Conservation (phyloP, 441 rosid genomes). For the Kokia cookei region DNA sequence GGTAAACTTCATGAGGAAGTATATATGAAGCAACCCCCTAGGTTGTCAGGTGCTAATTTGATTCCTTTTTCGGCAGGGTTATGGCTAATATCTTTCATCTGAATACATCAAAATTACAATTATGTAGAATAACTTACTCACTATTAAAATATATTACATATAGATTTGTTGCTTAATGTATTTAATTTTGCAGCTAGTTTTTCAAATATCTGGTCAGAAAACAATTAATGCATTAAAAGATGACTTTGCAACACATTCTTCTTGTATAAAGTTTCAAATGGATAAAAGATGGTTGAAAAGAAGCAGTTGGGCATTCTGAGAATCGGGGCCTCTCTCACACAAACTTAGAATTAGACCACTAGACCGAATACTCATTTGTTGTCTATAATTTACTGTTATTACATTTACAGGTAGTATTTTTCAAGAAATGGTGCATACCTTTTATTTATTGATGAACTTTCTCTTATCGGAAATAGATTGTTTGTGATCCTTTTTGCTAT, state of each 20-base stretch:
- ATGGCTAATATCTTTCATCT: background rate
- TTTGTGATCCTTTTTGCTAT: background rate
- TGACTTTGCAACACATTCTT: background rate
- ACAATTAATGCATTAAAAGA: background rate
- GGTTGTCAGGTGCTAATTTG: background rate
- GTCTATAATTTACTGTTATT: background rate
- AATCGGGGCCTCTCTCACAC: conserved; percentile 87
- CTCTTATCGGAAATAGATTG: background rate
- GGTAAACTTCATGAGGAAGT: no score
- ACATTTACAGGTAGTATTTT: background rate
- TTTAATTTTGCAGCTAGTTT: background rate
- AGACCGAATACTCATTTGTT: conserved; percentile 8
- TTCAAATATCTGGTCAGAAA: background rate
- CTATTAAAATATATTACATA: background rate
- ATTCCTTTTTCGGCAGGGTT: background rate
- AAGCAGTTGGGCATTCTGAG: conserved; percentile 51
- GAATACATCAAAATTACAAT: background rate
- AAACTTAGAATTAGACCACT: conserved; percentile 64
- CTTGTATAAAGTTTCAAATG: background rate
- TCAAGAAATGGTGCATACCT: background rate
- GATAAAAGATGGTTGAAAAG: background rate
- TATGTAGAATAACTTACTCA: background rate
- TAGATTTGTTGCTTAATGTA: background rate
- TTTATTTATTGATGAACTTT: background rate
- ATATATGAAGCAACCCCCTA: no score